phyloP scores from a whole-genome alignment of 1,284 basidiomycete species.

The Ganoderma sinense region DNA sequence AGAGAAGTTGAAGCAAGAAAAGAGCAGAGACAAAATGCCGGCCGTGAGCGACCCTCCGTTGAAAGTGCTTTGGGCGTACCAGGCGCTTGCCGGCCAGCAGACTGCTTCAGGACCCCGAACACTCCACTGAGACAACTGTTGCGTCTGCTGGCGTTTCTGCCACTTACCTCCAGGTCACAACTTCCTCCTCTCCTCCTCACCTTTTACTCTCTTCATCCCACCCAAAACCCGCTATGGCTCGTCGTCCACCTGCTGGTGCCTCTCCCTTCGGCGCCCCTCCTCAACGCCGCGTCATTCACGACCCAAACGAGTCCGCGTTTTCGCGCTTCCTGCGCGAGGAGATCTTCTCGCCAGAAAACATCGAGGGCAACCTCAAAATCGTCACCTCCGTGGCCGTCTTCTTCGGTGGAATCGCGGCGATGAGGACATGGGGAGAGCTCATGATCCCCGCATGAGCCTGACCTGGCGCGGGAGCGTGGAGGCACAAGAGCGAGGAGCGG shows the following conservation, averaged over 20 bases:
- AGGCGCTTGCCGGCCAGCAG: background rate
- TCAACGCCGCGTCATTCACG: slow-evolving; percentile 44
- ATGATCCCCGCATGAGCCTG: slow-evolving; percentile 65
- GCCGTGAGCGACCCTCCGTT: background rate
- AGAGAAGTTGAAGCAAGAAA: background rate
- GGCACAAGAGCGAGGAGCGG: background rate
- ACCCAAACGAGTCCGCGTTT: slow-evolving; percentile 68
- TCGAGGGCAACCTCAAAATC: slow-evolving; percentile 75
- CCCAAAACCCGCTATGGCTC: slow-evolving; percentile 58
- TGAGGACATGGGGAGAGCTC: slow-evolving; percentile 78
- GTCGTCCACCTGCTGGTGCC: slow-evolving; percentile 65
- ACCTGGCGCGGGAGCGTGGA: background rate
- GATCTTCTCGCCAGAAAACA: slow-evolving; percentile 74
- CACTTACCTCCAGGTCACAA: slow-evolving; percentile 11
- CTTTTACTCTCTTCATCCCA: background rate
- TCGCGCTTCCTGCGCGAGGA: slow-evolving; percentile 70
- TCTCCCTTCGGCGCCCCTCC: slow-evolving; percentile 56
- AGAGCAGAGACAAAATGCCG: background rate
- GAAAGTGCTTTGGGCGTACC: too few relatives aligned
- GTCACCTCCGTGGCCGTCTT: slow-evolving; percentile 70
- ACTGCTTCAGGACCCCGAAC: background rate
- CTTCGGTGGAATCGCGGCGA: slow-evolving; percentile 66
- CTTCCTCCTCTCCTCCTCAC: background rate
- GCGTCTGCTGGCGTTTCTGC: background rate
- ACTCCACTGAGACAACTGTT: background rate